Evolutionary conservation across 2,329 filamentous ascomycete genomes (phyloP), one percentile per base, ranked within the genome.

Genomic region (Diaporthe amygdali): DNA sequence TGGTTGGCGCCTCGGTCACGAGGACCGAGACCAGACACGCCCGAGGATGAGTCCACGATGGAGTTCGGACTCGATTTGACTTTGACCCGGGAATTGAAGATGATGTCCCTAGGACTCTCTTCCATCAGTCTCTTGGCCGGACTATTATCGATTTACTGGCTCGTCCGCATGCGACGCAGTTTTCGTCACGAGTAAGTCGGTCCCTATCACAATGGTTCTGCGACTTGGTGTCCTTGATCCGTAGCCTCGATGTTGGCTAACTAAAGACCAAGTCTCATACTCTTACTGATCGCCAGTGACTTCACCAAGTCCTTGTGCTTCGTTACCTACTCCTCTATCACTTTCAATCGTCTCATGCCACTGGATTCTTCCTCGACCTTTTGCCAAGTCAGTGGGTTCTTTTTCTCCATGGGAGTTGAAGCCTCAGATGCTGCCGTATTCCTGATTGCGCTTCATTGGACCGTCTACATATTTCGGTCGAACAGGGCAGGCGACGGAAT

Each of bases 231-330:
- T 47, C n/a, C 27, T 39, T 49, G 47, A 9, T n/a, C 59, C 27
- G 56, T 17, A 12, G 20, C 12, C 5, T 37, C 17, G 2, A 34
- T 17, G 15, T 17, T 25, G 20, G 41, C 44, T 64, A 72, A 47
- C 61, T 74, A 14, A 37, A 67, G 39, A 70, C 46, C 47, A 15
- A 94, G 92, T 73, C 86, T 96, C 68, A 92, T 96, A 70, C 90
- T 95, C 86, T 81, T 94, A 47, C 84, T 95, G 17, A 90, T 96
- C 56, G 86, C 90, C 72, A 92, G 91, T 75, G 92, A 95, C 79
- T 87, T 93, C 77, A 88, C 91, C 80, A 93, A 93, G 79, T 88
- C 90, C 3, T 77, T 90, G 2, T 94, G 90, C 88, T 90, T 92
- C 73, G 85, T 94, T 73, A 80, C 93, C 51, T 92, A 91, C 74